Conservation (phyloP, 441 rosid genomes). For the Gossypium davidsonii region DNA sequence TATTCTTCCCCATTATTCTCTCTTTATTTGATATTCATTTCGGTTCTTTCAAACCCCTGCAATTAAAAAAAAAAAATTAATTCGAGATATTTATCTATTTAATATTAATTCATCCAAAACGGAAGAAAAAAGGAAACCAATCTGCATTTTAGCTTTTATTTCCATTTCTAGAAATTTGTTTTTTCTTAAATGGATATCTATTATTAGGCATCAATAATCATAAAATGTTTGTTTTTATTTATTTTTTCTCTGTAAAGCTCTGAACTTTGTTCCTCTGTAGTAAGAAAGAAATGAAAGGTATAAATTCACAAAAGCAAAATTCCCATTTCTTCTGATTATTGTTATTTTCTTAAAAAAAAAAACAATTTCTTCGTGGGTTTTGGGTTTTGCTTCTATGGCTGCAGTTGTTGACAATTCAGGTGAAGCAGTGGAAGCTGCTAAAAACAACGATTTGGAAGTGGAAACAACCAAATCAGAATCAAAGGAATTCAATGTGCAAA, state of each 20-base stretch:
- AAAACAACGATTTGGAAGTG: constrained; percentile 16
- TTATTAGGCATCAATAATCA: constrained; percentile 19
- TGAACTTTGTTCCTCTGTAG: background rate
- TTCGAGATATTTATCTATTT: constrained; percentile 6
- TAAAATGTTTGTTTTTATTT: background rate
- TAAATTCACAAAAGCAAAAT: background rate
- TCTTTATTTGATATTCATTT: background rate
- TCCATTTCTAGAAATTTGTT: constrained; percentile 5
- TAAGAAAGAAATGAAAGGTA: background rate
- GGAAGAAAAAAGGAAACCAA: background rate
- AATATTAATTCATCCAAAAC: background rate
- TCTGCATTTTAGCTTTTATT: background rate
- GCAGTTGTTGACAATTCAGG: constrained; percentile 51
- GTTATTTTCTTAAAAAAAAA: background rate
- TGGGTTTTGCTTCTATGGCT: constrained; percentile 46
- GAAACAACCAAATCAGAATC: constrained; percentile 31
- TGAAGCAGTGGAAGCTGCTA: constrained; percentile 28
- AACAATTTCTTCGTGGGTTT: background rate
- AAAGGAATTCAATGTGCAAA: constrained; percentile 52
- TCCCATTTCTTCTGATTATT: constrained; percentile 4
- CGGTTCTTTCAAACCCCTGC: constrained; percentile 6
- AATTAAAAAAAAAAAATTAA: background rate
- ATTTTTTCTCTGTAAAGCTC: constrained; percentile 7
- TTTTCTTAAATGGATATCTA: constrained; percentile 20
- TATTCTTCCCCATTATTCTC: background rate